Percentiles rank a stretch among this genome's conserved stretches.
Evolutionary conservation across 1,284 basidiomycete genomes (phyloP).

Genomic region (Sporisorium sorghi): DNA sequence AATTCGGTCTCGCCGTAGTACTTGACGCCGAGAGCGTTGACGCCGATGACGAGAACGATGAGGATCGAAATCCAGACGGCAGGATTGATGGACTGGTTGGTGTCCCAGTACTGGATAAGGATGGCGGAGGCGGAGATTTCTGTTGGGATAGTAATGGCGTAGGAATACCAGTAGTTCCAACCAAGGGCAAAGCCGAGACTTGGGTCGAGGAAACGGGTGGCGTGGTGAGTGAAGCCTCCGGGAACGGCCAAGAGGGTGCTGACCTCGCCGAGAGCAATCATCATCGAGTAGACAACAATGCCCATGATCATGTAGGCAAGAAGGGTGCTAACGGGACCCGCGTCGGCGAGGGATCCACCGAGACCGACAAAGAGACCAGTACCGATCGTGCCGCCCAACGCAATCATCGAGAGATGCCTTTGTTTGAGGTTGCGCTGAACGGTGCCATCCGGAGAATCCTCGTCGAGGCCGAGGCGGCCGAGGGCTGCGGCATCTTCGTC

Average conservation of each 20-base stretch:
- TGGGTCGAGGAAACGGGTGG: constrained; percentile 82
- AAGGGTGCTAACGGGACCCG: constrained; percentile 71
- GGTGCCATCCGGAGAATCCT: constrained; percentile 35
- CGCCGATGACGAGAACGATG: constrained; percentile 68
- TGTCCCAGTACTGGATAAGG: constrained; percentile 53
- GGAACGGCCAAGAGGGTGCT: constrained; percentile 73
- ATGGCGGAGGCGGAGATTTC: constrained; percentile 75
- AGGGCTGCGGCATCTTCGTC: constrained; percentile 15
- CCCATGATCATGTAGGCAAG: constrained; percentile 69
- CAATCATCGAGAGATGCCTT: constrained; percentile 62
- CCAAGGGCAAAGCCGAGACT: constrained; percentile 76
- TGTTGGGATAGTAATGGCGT: constrained; percentile 76
- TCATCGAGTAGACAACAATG: constrained; percentile 60
- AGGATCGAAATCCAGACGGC: constrained; percentile 72
- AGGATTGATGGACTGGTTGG: constrained; percentile 72
- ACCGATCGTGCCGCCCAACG: constrained; percentile 64
- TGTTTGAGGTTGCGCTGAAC: constrained; percentile 51
- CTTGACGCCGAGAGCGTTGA: constrained; percentile 73
- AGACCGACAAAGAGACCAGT: constrained; percentile 78
- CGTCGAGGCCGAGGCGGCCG: constrained; percentile 38
- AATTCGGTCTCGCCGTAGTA: constrained; percentile 76
- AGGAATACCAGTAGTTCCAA: constrained; percentile 75
- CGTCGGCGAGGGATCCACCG: constrained; percentile 73
- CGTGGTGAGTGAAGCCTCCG: constrained; percentile 82
- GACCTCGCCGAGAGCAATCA: constrained; percentile 72